Base-by-base conservation (phyloP, 495 filamentous ascomycete species). In the Talaromyces liani region DNA sequence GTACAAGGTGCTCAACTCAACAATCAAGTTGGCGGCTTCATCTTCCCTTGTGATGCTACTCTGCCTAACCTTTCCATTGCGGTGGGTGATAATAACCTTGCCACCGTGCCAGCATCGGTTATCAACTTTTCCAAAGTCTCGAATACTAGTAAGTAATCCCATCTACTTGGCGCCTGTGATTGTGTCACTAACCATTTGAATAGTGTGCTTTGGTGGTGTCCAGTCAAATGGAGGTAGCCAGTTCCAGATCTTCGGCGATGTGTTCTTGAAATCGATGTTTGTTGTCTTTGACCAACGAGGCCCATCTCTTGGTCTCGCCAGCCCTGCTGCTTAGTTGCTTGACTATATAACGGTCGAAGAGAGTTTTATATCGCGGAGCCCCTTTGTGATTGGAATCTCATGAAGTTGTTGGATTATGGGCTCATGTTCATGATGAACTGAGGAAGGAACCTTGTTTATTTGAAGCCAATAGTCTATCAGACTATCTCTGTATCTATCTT, bases 261-360 rank as follows among this genome's bases (percentile, higher is more conserved):
- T 89, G 64, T 87, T 95, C 70, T 85, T 95, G 70, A 91, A 91
- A 74, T 81, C 87, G 22, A 83, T 89, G 67, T 93, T 91, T 70
- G 88, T 90, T 22, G 88, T 88, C 18, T 93, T 93, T 67, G 87
- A 95, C 66, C 67, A 72, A 45, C 70, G 78, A n/a, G 78, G 78
- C 0, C 78, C 78, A 6, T 79, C 78, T 60, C 67, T 80, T 36
- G 73, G 74, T 18, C 66, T 80, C 65, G 77, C 74, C 3, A 36
- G 67, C 56, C 69, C 70, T 63, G 31, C 55, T 29, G 41, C 55
- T 22, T 67, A 34, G 34, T 49, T 29, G 51, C 22, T 29, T 54
- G 2, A n/a, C 20, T 20, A 55, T 16, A 54, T 25, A 25, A 55
- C 51, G 36, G 12, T 27, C 4, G 51, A 55, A 25, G 14, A 12